phyloP scores from a whole-genome alignment of 2,329 filamentous ascomycete genomes.

The Claviceps fusiformis region DNA sequence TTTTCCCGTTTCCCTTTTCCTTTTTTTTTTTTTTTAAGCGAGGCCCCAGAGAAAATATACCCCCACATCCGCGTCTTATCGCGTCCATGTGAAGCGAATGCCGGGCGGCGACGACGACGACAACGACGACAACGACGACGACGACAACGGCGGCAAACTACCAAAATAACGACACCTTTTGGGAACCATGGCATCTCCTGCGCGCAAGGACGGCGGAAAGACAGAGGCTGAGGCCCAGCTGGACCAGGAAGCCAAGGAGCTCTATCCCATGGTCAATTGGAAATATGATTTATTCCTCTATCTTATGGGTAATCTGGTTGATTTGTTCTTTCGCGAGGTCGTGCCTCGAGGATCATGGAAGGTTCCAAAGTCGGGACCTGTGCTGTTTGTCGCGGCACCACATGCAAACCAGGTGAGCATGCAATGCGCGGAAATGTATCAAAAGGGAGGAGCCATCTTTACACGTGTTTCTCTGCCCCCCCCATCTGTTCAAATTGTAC shows the following conservation, averaged over 20 bases:
- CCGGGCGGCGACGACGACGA: not conserved
- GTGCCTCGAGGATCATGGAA: conserved; percentile 93
- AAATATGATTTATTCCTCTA: conserved; percentile 70
- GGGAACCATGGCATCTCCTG: conserved; percentile 7
- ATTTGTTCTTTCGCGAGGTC: conserved; percentile 96
- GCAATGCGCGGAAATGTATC: not conserved
- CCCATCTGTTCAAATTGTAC: too few species aligned
- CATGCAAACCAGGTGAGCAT: conserved; percentile 77
- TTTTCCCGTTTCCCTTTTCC: not conserved
- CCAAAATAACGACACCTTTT: not conserved
- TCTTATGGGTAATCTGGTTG: conserved; percentile 68
- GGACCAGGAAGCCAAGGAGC: conserved; percentile 32
- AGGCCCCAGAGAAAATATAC: not conserved
- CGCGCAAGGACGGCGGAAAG: conserved; percentile 33
- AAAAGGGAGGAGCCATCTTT: not conserved
- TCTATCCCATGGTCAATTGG: conserved; percentile 57
- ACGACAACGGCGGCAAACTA: not conserved
- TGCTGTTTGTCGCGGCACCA: conserved; percentile 91
- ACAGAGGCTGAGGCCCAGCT: conserved; percentile 33
- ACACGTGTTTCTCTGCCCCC: not conserved
- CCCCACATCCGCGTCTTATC: not conserved
- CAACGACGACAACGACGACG: not conserved
- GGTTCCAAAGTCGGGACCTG: conserved; percentile 72
- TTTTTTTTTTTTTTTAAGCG: not conserved
- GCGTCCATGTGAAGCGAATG: not conserved